Percentiles rank a stretch among this genome's conserved stretches.
These are phyloP conservation scores for Malus asiatica DNA, from an alignment of 306 rosid species.

Conservation along the genomic window DNA sequence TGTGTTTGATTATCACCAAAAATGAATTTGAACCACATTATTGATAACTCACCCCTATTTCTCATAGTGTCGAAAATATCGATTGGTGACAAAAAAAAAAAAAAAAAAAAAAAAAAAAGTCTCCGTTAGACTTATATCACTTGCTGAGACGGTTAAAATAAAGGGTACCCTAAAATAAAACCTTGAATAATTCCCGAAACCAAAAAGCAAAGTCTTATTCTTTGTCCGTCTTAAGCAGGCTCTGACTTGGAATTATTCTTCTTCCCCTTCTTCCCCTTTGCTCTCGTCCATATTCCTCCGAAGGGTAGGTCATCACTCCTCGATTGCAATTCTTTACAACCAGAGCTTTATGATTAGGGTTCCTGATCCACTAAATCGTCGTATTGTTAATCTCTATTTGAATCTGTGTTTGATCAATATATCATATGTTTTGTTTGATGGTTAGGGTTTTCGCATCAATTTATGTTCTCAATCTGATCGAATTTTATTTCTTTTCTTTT, in stretches of 20 bases:
- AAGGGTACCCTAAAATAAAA: neutral
- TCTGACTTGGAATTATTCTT: neutral
- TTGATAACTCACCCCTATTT: fast-evolving
- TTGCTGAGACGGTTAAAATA: neutral
- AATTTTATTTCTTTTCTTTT: neutral
- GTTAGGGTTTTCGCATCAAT: neutral
- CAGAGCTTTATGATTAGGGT: neutral
- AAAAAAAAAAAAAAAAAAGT: no score
- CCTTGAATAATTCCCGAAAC: neutral
- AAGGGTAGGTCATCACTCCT: neutral
- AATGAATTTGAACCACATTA: no score
- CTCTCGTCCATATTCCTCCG: neutral
- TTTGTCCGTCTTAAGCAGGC: neutral
- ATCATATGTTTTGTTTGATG: neutral
- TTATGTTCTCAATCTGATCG: neutral
- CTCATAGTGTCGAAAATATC: no score
- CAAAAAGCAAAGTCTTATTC: neutral
- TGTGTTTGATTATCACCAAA: fast-evolving
- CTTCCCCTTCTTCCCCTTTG: neutral
- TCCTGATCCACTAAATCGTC: neutral
- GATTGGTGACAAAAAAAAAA: no score
- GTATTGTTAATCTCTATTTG: no score
- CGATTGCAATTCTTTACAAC: neutral
- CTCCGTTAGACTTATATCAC: no score
- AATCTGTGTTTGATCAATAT: neutral